These are phyloP conservation scores for Centrapalus pauciflorus DNA, from an alignment of 129 eudicot genomes.

Conservation along the genomic window DNA sequence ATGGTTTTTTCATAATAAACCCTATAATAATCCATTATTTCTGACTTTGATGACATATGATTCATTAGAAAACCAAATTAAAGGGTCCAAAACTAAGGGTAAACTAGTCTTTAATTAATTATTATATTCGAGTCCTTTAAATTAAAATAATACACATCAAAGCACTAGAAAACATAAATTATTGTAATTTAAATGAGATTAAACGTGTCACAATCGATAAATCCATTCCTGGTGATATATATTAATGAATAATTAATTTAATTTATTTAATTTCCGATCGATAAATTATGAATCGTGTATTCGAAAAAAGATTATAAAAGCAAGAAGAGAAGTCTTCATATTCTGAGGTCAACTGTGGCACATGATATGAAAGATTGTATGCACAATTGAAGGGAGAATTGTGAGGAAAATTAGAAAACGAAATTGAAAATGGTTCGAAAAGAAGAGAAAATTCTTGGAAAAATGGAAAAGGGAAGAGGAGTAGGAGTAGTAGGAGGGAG, in stretches of 20 bases:
- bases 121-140: not conserved
- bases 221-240: no score
- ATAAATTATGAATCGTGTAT: no score
- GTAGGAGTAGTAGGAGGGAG: no score
- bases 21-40: not conserved
- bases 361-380: constrained; percentile 2
- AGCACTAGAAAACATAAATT: no score
- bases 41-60: constrained; percentile 7
- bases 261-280: not conserved
- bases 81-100: not conserved
- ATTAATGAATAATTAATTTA: not conserved
- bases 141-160: not conserved
- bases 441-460: constrained; percentile 1
- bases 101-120: not conserved
- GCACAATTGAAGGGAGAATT: constrained; percentile 6
- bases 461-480: constrained; percentile 17
- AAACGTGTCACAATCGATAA: not conserved
- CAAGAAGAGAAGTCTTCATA: not conserved
- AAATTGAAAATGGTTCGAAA: constrained; percentile 20
- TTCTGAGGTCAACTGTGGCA: constrained; percentile 17
- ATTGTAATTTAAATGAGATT: not conserved
- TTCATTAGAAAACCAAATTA: not conserved
- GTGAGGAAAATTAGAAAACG: not conserved
- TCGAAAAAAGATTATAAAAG: not conserved
- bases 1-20: no score